A percentile compares a stretch with the other conserved stretches of the same genome.
phyloP scores from a whole-genome alignment of 2,329 filamentous ascomycete genomes.

The Lasiodiplodia sp. region DNA sequence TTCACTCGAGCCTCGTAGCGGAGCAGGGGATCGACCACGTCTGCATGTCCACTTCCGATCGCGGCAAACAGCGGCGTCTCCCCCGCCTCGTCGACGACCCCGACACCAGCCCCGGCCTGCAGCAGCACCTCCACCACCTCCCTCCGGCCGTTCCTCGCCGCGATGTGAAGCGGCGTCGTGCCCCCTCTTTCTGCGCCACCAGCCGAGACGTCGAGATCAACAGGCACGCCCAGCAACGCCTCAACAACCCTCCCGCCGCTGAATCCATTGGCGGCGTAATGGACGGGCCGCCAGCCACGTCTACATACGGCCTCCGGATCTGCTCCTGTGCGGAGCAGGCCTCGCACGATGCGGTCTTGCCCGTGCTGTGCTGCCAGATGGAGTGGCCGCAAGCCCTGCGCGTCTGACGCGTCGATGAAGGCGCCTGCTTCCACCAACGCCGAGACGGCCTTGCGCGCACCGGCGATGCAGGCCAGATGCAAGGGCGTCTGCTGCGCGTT shows the following conservation, averaged over 20 bases:
- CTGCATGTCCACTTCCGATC: no score
- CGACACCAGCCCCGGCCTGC: not conserved
- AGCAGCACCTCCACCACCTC: not conserved
- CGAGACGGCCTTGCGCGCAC: not conserved
- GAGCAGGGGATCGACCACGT: no score
- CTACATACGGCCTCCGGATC: not conserved
- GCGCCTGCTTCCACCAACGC: conserved; percentile 1
- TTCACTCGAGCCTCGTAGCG: not conserved
- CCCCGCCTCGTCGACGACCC: not conserved
- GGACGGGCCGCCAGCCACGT: not conserved
- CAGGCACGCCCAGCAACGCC: not conserved
- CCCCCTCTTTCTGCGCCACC: not conserved
- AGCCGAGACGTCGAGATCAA: not conserved
- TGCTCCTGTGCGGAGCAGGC: not conserved
- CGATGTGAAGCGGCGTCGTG: not conserved
- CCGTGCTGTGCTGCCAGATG: conserved; percentile 1
- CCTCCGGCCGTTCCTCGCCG: not conserved
- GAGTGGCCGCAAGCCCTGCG: not conserved
- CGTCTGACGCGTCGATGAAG: not conserved
- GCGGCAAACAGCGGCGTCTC: not conserved
- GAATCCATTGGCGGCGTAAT: not conserved
- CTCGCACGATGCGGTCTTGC: not conserved
- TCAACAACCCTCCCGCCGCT: not conserved
- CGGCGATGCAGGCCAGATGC: conserved; percentile 5
- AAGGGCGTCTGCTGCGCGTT: not conserved